A percentile compares a stretch with the other conserved stretches of the same genome.
Evolutionary conservation across 345 rosid genomes (phyloP).

Genomic region (Arabidopsis thaliana): TAIR10.1 NC_003075.7:10667001-10667500

Average conservation of each 20-base stretch:
- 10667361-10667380: not conserved
- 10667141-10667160: too few species aligned
- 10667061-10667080: not conserved
- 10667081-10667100: conserved; percentile 41
- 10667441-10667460: too few species aligned
- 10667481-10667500: too few species aligned
- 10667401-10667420: not conserved
- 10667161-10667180: too few species aligned
- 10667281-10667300: not conserved
- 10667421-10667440: not conserved
- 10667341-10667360: not conserved
- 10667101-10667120: not conserved
- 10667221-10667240: not conserved
- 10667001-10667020: not conserved
- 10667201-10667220: not conserved
- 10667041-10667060: conserved; percentile 28
- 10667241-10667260: not conserved
- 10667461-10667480: too few species aligned
- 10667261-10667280: not conserved
- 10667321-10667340: not conserved
- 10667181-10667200: not conserved
- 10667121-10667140: not conserved
- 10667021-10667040: conserved; percentile 5
- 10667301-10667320: conserved; percentile 7
- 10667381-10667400: not conserved